Percentiles rank a stretch among this genome's conserved stretches.
phyloP scores from a whole-genome alignment of 495 filamentous ascomycete species.

The Lasiosphaeriaceae sp. region DNA sequence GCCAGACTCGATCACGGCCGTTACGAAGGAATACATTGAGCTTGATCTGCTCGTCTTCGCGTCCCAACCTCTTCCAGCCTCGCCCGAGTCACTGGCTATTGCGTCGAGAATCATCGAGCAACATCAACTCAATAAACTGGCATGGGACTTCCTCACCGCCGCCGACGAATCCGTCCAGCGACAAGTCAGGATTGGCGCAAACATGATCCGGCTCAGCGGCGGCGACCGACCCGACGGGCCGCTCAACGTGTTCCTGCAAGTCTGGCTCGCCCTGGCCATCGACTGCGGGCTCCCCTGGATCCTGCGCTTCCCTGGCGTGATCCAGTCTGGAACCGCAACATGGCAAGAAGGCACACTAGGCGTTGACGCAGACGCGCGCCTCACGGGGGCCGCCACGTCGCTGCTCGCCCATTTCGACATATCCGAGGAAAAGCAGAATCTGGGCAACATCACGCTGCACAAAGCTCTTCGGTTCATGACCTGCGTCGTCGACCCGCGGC shows the following conservation, averaged over 20 bases:
- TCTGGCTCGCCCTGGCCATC: conserved; percentile 10
- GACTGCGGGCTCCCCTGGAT: conserved; percentile 22
- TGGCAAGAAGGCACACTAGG: conserved; percentile 9
- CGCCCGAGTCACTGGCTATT: background rate
- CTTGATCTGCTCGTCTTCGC: conserved; percentile 18
- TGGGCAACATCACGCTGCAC: background rate
- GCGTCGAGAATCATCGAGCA: conserved; percentile 4
- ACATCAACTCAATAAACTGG: conserved; percentile 4
- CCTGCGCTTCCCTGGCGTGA: conserved; percentile 8
- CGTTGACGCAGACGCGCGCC: background rate
- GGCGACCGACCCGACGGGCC: background rate
- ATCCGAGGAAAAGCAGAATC: background rate
- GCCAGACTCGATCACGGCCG: conserved; percentile 5
- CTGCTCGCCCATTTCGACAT: conserved; percentile 9
- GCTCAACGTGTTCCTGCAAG: background rate
- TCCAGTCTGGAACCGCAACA: background rate
- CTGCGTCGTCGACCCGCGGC: conserved; percentile 16
- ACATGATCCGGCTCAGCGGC: background rate
- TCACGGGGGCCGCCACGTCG: conserved; percentile 1
- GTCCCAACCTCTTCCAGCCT: background rate
- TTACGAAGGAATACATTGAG: conserved; percentile 18
- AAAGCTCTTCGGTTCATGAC: conserved; percentile 3
- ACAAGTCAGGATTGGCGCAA: background rate
- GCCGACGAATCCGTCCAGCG: background rate
- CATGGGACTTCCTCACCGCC: background rate